These are phyloP conservation scores for Rhamnella rubrinervis DNA, from an alignment of 331 rosid genomes.

Conservation along the genomic window DNA sequence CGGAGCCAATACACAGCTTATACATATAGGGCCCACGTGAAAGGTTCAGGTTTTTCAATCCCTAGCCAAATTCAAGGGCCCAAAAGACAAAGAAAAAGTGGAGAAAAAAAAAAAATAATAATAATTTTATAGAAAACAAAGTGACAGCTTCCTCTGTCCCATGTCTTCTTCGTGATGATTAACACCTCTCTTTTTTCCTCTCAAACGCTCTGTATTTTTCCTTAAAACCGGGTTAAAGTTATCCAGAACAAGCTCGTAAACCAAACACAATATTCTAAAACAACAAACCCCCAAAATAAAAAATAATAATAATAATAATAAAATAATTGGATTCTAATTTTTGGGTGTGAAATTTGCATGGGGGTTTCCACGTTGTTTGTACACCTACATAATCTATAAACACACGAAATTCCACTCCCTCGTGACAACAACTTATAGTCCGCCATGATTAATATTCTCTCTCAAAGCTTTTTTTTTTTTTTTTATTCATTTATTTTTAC, in stretches of 20 bases:
- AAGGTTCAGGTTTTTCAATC: slow-evolving; percentile 16
- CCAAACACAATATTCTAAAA: neutral
- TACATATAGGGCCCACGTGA: slow-evolving; percentile 24
- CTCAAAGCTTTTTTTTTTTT: too few species aligned
- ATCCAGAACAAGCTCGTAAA: slow-evolving; percentile 2
- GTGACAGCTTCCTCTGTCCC: slow-evolving; percentile 1
- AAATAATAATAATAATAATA: too few species aligned
- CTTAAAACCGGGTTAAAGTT: slow-evolving; percentile 15
- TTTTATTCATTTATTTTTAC: too few species aligned
- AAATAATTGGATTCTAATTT: neutral
- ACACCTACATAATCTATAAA: neutral
- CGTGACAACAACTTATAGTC: too few species aligned
- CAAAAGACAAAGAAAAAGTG: slow-evolving; percentile 29
- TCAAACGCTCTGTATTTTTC: slow-evolving; percentile 19
- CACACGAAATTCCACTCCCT: neutral
- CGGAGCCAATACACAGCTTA: neutral
- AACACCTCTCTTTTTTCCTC: slow-evolving; percentile 14
- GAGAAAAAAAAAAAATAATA: slow-evolving; percentile 22
- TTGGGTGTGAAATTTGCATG: too few species aligned
- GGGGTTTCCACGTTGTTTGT: slow-evolving; percentile 8
- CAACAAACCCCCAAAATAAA: neutral
- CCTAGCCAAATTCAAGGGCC: slow-evolving; percentile 39
- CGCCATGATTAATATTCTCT: too few species aligned
- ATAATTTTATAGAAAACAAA: slow-evolving; percentile 15
- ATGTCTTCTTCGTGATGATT: slow-evolving; percentile 33